Base-by-base conservation (phyloP, 495 filamentous ascomycete genomes). In the Rostrohypoxylon terebratum region DNA sequence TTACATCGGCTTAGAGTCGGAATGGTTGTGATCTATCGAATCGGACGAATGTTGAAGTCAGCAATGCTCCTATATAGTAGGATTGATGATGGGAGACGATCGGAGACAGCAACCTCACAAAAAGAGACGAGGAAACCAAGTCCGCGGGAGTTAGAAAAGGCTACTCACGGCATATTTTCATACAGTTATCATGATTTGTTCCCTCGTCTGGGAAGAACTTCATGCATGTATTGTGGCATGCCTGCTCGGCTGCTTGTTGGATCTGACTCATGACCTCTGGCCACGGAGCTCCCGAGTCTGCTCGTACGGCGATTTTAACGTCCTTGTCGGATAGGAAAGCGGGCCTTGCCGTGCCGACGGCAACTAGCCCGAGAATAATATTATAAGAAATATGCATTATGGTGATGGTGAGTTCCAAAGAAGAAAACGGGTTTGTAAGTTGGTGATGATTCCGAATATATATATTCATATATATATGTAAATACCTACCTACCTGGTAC, bases 141-240 rank as follows among this genome's bases (percentile, higher is more conserved):
- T n/a, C n/a, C n/a, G n/a, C n/a, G 16, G 13, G 44, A 3, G 53
- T 7, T 7, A 20, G 20, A 21, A 28, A 42, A 42, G 20, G 34
- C 3, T 31, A 66, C 69, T 72, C 23, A 72, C 69, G 69, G 33
- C 69, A 72, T 62, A 72, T 68, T 10, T 40, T 63, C 69, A 72
- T 72, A 55, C 69, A 72, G n/a, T 47, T 47, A 8, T 68, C 59
- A 18, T 68, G 69, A 13, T 34, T 10, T 8, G 28, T 48, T 11
- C 69, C 69, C 44, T 66, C 58, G 0, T 67, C 20, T 8, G 69
- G 69, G 45, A 63, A 72, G 34, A 67, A 3, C 23, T 72, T 38
- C 23, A 72, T 21, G 45, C 69, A 72, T 7, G 61, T 60, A 55
- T 72, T 59, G 21, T 72, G 69, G 28, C 69, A 72, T 23, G 58